Percentiles rank a stretch among this genome's conserved stretches.
These are phyloP conservation scores for Dalechampia spathulata DNA, from an alignment of 441 rosid species.

Conservation along the genomic window DNA sequence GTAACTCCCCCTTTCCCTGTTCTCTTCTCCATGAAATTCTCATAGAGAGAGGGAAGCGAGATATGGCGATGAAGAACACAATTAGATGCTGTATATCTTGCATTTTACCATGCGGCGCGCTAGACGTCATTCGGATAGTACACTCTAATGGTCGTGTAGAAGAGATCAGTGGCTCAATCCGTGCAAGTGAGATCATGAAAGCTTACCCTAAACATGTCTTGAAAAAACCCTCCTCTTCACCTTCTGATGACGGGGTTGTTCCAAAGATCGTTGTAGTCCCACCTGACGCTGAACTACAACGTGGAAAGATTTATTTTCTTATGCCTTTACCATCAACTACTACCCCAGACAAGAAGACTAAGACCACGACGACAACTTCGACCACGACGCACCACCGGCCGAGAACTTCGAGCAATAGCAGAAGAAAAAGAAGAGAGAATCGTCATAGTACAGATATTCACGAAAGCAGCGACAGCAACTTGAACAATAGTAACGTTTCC, in stretches of 20 bases:
- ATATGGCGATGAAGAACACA: constrained; percentile 58
- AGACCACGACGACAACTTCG: background rate
- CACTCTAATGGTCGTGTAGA: constrained; percentile 88
- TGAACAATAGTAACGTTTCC: constrained; percentile 11
- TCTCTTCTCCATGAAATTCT: constrained; percentile 19
- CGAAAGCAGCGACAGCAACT: constrained; percentile 17
- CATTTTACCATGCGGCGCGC: constrained; percentile 94
- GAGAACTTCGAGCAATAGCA: constrained; percentile 17
- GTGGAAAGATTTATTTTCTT: constrained; percentile 92
- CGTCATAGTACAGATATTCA: too few relatives aligned
- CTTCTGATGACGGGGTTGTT: constrained; percentile 40
- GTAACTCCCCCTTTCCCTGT: constrained; percentile 7
- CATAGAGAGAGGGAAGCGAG: constrained; percentile 9
- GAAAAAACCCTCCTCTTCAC: constrained; percentile 66
- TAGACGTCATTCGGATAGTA: constrained; percentile 87
- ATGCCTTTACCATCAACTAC: constrained; percentile 46
- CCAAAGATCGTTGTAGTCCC: constrained; percentile 78
- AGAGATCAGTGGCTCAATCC: constrained; percentile 76
- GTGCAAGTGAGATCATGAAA: constrained; percentile 72
- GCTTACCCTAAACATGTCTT: constrained; percentile 79
- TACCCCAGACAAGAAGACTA: constrained; percentile 20
- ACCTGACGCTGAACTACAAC: constrained; percentile 86
- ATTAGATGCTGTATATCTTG: constrained; percentile 93
- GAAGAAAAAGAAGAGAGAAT: constrained; percentile 35
- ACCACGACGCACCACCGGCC: constrained; percentile 19